Evolutionary conservation across 768 basidiomycete genomes (phyloP).

Genomic region (Daedalea quercina): DNA sequence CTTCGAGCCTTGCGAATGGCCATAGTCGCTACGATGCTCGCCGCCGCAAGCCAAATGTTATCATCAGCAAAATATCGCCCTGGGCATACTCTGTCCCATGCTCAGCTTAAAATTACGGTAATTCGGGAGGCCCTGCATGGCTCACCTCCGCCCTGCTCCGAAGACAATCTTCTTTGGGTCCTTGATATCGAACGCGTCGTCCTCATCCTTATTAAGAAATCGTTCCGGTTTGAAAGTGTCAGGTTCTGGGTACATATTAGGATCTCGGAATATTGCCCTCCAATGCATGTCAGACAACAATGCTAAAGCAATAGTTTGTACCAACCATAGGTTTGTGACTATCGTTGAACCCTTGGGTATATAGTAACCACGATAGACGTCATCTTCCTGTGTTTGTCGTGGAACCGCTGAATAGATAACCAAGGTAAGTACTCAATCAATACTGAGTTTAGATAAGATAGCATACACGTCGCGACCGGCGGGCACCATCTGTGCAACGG

Average conservation of each 20-base stretch:
- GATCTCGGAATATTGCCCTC: conserved; percentile 38
- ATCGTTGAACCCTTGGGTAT: conserved; percentile 22
- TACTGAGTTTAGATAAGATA: background rate
- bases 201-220: conserved; percentile 19
- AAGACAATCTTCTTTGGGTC: conserved; percentile 10
- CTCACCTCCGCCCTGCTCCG: conserved; percentile 11
- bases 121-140: background rate
- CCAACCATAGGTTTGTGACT: conserved; percentile 12
- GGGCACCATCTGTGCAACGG: background rate
- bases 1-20: conserved; percentile 36
- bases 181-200: background rate
- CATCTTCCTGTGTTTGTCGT: conserved; percentile 15
- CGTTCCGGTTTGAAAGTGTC: conserved; percentile 31
- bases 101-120: background rate
- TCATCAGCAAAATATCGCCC: conserved; percentile 10
- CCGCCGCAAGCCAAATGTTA: background rate
- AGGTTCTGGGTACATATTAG: conserved; percentile 27
- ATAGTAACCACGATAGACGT: conserved; percentile 20
- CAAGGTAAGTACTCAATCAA: background rate
- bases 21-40: conserved; percentile 15
- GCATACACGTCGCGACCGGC: background rate
- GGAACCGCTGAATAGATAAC: conserved; percentile 7
- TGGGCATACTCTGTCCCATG: conserved; percentile 8
- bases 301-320: background rate
- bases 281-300: background rate